phyloP scores from a whole-genome alignment of 768 basidiomycete genomes.

The Collybia mongolica region DNA sequence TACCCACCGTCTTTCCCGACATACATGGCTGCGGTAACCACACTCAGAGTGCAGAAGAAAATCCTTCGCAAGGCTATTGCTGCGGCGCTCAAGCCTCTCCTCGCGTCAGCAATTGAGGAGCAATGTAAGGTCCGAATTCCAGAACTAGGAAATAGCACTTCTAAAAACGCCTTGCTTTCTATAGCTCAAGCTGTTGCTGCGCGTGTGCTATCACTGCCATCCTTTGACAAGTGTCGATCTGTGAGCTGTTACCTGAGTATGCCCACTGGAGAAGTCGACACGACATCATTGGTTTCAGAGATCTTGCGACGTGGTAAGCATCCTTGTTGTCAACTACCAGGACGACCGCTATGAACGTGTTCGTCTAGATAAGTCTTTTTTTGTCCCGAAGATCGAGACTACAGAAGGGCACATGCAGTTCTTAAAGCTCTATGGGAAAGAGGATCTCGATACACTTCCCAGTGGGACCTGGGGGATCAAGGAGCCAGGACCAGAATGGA shows the following conservation, averaged over 20 bases:
- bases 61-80: constrained; percentile 52
- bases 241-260: constrained; percentile 82
- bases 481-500: constrained; percentile 53
- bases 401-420: constrained; percentile 61
- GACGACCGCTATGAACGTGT: not conserved
- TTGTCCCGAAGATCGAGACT: constrained; percentile 62
- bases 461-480: constrained; percentile 74
- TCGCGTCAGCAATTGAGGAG: constrained; percentile 42
- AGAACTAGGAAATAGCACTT: not conserved
- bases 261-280: constrained; percentile 71
- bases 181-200: constrained; percentile 47
- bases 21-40: constrained; percentile 12
- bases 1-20: too few species aligned
- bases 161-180: constrained; percentile 6
- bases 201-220: constrained; percentile 47
- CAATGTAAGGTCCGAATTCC: constrained; percentile 52
- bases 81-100: constrained; percentile 41
- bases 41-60: constrained; percentile 50
- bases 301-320: constrained; percentile 56
- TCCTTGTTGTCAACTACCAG: not conserved
- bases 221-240: constrained; percentile 45
- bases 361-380: constrained; percentile 60
- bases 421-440: constrained; percentile 53
- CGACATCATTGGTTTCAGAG: constrained; percentile 44
- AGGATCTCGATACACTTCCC: constrained; percentile 59